Evolutionary conservation across 768 basidiomycete genomes (phyloP).

Genomic region (Tulasnella sp.): DNA sequence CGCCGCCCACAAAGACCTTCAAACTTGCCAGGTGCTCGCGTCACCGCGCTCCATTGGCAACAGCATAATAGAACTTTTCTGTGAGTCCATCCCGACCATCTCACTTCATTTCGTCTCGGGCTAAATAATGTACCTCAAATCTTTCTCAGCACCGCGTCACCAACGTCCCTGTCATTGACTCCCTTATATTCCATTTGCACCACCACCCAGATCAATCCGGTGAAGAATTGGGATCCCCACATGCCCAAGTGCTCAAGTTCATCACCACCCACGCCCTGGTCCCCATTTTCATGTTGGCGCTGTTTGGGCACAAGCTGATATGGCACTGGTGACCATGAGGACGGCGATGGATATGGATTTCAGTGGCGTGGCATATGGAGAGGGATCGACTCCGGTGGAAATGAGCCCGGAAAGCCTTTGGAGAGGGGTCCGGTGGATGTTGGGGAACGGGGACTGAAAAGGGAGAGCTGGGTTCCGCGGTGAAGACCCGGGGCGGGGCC

Average conservation of each 20-base stretch:
- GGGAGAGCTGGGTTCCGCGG: too few relatives aligned
- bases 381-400: neutral
- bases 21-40: too few relatives aligned
- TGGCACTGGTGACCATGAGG: conserved; percentile 33
- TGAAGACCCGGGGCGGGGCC: too few relatives aligned
- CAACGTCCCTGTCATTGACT: neutral
- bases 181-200: neutral
- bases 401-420: conserved; percentile 2
- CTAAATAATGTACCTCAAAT: neutral
- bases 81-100: neutral
- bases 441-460: neutral
- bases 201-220: neutral
- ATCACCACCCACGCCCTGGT: conserved; percentile 31
- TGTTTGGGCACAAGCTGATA: conserved; percentile 39
- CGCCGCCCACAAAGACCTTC: too few relatives aligned
- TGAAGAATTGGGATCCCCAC: neutral
- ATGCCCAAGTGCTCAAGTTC: conserved; percentile 26
- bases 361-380: conserved; percentile 5
- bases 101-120: too few relatives aligned
- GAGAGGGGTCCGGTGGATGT: conserved; percentile 17
- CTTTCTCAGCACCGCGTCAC: neutral
- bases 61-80: too few relatives aligned
- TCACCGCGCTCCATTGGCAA: too few relatives aligned
- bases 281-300: conserved; percentile 36
- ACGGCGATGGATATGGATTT: conserved; percentile 32